These are phyloP conservation scores for Ogataea salicorniae DNA, from an alignment of 805 yeast species.

Conservation along the genomic window DNA sequence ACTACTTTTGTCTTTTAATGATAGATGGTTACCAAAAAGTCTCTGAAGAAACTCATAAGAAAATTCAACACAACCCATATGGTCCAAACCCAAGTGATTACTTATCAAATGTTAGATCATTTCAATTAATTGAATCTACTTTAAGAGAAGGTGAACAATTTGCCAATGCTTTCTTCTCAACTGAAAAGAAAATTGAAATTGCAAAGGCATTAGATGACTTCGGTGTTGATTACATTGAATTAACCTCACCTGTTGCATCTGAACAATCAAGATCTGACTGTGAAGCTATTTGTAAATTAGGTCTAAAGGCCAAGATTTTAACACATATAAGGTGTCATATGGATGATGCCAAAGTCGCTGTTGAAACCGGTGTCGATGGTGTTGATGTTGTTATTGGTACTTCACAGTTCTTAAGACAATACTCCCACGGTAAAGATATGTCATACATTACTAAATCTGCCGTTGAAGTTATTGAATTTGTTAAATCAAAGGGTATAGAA, in stretches of 20 bases:
- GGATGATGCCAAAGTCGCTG: slow-evolving; percentile 98
- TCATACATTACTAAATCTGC: slow-evolving; percentile 94
- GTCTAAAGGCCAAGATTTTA: slow-evolving; percentile 89
- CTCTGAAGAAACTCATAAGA: slow-evolving; percentile 38
- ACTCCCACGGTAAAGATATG: slow-evolving; percentile 98
- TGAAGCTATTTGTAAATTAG: slow-evolving; percentile 97
- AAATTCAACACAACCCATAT: slow-evolving; percentile 62
- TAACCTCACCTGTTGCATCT: slow-evolving; percentile 96
- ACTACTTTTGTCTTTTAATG: not conserved
- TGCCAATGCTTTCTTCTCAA: slow-evolving; percentile 92
- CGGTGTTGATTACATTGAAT: slow-evolving; percentile 96
- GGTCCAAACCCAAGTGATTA: slow-evolving; percentile 95
- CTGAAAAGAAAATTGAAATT: slow-evolving; percentile 93
- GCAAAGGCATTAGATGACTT: slow-evolving; percentile 96
- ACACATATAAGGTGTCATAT: slow-evolving; percentile 98
- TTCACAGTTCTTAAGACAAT: slow-evolving; percentile 89
- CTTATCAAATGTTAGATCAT: slow-evolving; percentile 80
- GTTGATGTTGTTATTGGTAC: slow-evolving; percentile 98
- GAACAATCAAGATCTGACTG: slow-evolving; percentile 92
- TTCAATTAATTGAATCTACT: slow-evolving; percentile 92
- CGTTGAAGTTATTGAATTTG: slow-evolving; percentile 93
- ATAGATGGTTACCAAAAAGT: slow-evolving; percentile 39
- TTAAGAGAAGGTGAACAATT: slow-evolving; percentile 98
- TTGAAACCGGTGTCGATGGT: slow-evolving; percentile 98
- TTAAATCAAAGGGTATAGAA: slow-evolving; percentile 94